Base-by-base conservation (phyloP, 179 eudicot genomes). In the Amaranthus tricolor region DNA sequence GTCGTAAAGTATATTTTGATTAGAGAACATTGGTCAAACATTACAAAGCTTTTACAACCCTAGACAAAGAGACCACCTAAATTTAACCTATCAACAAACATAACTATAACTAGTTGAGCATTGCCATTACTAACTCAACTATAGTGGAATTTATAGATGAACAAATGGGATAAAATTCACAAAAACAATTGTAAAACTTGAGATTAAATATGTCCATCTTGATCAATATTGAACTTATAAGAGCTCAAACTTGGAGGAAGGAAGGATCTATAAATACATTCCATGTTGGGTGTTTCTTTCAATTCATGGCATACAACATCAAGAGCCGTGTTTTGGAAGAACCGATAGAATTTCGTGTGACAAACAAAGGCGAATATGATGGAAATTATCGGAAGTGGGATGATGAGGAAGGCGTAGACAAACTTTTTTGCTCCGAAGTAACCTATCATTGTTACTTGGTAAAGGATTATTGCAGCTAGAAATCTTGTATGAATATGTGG, bases 401-500 rank as follows among this genome's bases (percentile, higher is more conserved):
- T 51, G 16, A 95, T 66, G 47, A 90, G 1, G 0, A 79, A 74
- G 19, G 83, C 31, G 78, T 71, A 88, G 62, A 2, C 0, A 72
- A 93, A 95, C 57, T 60, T 6, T 82, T 91, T 93, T 9, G 79
- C 73, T 6, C 24, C 76, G 50, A 93, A 91, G 75, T 89, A 95
- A 44, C 98, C 99, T 11, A 89, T 6, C 97, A 91, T 93, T 24
- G 90, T 86, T 21, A 80, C 79, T 86, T 95, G 99, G 76, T 76
- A 95, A n/a, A 95, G 78, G 21, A 91, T 64, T 77, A 95, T 77
- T 14, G 97, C 79, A 17, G 96, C 94, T 10, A 91, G 45, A 15
- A 95, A 74, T 57, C 97, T 88, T 24, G 70, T 65, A 72, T 87
- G 86, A 49, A 95, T 84, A 82, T 95, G 99, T 9, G 99, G 99